Conservation (phyloP, 2,329 filamentous ascomycete species). For the Zymoseptoria passerinii region DNA sequence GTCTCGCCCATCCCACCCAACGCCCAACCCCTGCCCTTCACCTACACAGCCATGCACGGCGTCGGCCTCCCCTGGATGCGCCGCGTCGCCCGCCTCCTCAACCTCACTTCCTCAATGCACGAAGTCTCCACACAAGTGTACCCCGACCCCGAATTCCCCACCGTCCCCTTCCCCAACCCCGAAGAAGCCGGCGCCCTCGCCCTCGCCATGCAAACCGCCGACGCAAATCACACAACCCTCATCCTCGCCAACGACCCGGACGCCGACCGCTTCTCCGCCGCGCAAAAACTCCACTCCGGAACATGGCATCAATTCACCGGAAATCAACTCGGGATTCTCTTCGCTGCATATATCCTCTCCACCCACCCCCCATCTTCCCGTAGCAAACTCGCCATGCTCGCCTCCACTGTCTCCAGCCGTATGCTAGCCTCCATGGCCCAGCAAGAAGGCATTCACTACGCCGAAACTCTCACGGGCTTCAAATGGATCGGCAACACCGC, state of each 20-base stretch:
- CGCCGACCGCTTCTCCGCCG: constrained; percentile 55
- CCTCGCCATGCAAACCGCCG: constrained; percentile 49
- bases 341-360: constrained; percentile 49
- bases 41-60: constrained; percentile 52
- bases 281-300: constrained; percentile 47
- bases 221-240: constrained; percentile 40
- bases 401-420: constrained; percentile 56
- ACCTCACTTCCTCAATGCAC: constrained; percentile 31
- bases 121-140: constrained; percentile 44
- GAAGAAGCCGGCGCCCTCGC: constrained; percentile 57
- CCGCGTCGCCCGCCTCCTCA: constrained; percentile 31
- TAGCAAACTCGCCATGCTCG: constrained; percentile 47
- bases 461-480: constrained; percentile 58
- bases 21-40: constrained; percentile 32
- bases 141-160: constrained; percentile 57
- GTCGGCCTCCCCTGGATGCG: constrained; percentile 45
- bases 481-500: constrained; percentile 60
- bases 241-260: constrained; percentile 58
- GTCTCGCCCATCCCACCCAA: constrained; percentile 19
- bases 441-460: constrained; percentile 48
- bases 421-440: constrained; percentile 52
- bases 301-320: constrained; percentile 55
- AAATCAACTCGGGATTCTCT: constrained; percentile 55
- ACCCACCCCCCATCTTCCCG: constrained; percentile 36
- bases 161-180: constrained; percentile 57